Evolutionary conservation across 331 rosid genomes (phyloP), one percentile per base, ranked within the genome.

Genomic region (Cydonia oblonga): DNA sequence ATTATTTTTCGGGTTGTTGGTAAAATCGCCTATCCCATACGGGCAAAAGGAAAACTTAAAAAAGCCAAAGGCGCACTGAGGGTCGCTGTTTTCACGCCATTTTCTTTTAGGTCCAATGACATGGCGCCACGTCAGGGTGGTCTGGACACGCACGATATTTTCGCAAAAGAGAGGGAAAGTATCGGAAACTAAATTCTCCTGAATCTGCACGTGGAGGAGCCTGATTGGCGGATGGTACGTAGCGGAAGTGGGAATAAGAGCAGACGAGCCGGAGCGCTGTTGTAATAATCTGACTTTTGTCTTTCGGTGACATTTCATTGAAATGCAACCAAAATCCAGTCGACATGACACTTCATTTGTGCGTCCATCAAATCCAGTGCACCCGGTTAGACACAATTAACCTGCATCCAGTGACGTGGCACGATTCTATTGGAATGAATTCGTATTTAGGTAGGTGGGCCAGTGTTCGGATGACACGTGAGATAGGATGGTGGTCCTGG

Each of bases 311-410:
- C 85, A 89, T 87, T 85, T 65, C 76, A 73, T 76, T 64, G 78
- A 83, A 85, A 85, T 87, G 81, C 86, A 80, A 72, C 78, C 78
- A 76, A 89, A 87, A 86, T 89, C 81, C 88, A 73, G 71, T 81
- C 53, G 54, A 80, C 81, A 87, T 83, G 85, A 75, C 60, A 74
- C 70, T 73, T 74, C 66, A 63, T 62, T 60, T 69, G 9, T 68
- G 8, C 12, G 29, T 9, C 24, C 4, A 3, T 51, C 24, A 9
- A 19, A 12, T 81, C 84, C 23, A 49, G 73, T 75, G 81, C 56
- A 25, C 18, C 33, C 35, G 13, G 42, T 38, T 38, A 38, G 42
- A 38, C 42, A 10, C 42, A 38, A 38, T 38, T 38, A 38, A 38
- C 42, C 33, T 66, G 65, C 75, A 66, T 24, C 38, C 22, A 1